Evolutionary conservation across 1,284 basidiomycete genomes (phyloP), one percentile per base, ranked within the genome.

Genomic region (Cryptococcus wingfieldii): DNA sequence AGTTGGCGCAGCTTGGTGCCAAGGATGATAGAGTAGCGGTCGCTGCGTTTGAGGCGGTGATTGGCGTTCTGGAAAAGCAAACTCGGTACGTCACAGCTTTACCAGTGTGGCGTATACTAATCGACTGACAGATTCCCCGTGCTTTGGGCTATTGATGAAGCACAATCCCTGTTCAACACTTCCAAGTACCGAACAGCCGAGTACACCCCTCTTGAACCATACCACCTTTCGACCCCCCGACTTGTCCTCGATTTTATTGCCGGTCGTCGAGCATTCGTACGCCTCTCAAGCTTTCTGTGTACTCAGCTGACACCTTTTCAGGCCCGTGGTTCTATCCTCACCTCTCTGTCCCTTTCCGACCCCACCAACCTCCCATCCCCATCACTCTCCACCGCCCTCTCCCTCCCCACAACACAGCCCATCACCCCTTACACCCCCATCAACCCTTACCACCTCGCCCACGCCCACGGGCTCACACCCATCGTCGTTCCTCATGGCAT

Each of bases 111-210:
- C 25, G 37, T 6, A 13, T 46, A 38, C 46, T 58, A 45, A 58
- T 38, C 13, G 19, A 14, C n/a, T 25, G 18, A 9, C 52, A 86
- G 80, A 51, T 74, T 79, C 71, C 89, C 93, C 0, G 86, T 96
- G 2, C 75, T 97, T 6, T 77, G 95, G 28, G 92, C 90, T 0
- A 77, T 96, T 1, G 94, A 97, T 68, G 90, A 94, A 64, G 84
- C 87, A 65, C 92, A 96, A 70, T 81, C 88, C 0, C 78, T 96
- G 37, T 94, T 90, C 72, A 79, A 82, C 66, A 82, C 81, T 47
- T 83, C 86, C 0, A 72, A 79, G 18, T 97, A 96, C 79, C 83
- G 86, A 42, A 86, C 91, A 56, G 88, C 90, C 1, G 85, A 88
- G 53, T 93, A 86, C 74, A 78, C 80, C 10, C 67, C 78, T 6